Conservation (phyloP, 768 basidiomycete genomes). For the Collybia nuda region DNA sequence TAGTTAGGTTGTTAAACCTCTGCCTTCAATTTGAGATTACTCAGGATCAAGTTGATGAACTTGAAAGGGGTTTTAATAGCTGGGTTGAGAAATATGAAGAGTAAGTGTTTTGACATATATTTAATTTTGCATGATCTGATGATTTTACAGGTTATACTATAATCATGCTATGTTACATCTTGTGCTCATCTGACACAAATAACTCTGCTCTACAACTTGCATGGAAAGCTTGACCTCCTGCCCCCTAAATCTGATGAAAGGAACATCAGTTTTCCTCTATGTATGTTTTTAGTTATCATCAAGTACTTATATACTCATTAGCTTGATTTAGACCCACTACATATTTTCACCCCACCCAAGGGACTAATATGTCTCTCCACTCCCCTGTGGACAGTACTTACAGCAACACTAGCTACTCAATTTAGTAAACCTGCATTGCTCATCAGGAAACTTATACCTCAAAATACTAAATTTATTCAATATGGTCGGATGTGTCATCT, state of each 20-base stretch:
- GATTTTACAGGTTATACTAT: conserved; percentile 27
- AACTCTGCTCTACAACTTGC: conserved; percentile 21
- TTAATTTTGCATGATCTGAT: background rate
- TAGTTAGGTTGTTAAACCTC: background rate
- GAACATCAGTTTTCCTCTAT: conserved; percentile 7
- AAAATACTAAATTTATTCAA: background rate
- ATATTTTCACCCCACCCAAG: background rate
- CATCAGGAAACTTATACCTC: background rate
- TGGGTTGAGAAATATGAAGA: conserved; percentile 41
- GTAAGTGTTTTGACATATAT: conserved; percentile 19
- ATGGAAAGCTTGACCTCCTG: conserved; percentile 19
- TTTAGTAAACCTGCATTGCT: background rate
- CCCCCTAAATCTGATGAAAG: background rate
- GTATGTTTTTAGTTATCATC: conserved; percentile 8
- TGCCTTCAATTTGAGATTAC: conserved; percentile 28
- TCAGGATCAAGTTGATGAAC: conserved; percentile 16
- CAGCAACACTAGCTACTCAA: background rate
- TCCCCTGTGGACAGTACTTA: no score
- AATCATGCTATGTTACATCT: conserved; percentile 24
- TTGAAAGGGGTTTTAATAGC: conserved; percentile 24
- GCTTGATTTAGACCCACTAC: background rate
- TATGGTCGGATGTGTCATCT: background rate
- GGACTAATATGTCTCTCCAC: no score
- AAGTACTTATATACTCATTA: background rate
- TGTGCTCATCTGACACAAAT: conserved; percentile 31